phyloP scores from a whole-genome alignment of 495 filamentous ascomycete species.

The Trichoderma reesei region DNA sequence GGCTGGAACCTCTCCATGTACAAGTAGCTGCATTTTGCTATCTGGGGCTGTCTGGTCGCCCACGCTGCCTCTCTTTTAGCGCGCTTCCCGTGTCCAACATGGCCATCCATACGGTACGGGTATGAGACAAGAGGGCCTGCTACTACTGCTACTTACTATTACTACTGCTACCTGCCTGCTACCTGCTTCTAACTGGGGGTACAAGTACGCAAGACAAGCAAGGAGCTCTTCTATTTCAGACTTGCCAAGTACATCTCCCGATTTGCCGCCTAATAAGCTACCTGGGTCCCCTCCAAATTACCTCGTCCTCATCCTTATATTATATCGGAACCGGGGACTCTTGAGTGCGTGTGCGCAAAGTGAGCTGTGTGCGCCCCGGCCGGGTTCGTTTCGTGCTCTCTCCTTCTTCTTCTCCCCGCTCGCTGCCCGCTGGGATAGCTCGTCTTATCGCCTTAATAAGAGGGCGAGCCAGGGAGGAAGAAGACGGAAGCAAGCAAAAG shows the following conservation, averaged over 20 bases:
- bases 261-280: slow-evolving; percentile 7
- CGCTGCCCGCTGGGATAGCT: not conserved
- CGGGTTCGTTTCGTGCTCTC: no score
- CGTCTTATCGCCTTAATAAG: not conserved
- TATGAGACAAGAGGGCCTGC: no score
- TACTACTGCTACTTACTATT: no score
- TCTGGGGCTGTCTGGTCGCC: slow-evolving; percentile 6
- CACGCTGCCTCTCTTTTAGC: not conserved
- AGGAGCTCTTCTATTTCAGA: slow-evolving; percentile 1
- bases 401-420: slow-evolving; percentile 3
- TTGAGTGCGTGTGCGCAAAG: not conserved
- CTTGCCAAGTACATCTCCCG: slow-evolving; percentile 1
- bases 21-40: not conserved
- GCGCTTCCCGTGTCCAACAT: slow-evolving; percentile 9
- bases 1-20: slow-evolving; percentile 7
- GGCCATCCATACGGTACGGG: slow-evolving; percentile 8
- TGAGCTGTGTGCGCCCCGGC: not conserved
- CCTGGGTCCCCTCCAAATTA: slow-evolving; percentile 8
- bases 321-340: not conserved
- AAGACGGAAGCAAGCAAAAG: not conserved
- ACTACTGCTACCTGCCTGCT: no score
- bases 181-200: not conserved
- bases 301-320: not conserved
- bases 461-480: not conserved
- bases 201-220: not conserved